Conservation (phyloP, 768 basidiomycete species). For the Holtermannia corniformis region DNA sequence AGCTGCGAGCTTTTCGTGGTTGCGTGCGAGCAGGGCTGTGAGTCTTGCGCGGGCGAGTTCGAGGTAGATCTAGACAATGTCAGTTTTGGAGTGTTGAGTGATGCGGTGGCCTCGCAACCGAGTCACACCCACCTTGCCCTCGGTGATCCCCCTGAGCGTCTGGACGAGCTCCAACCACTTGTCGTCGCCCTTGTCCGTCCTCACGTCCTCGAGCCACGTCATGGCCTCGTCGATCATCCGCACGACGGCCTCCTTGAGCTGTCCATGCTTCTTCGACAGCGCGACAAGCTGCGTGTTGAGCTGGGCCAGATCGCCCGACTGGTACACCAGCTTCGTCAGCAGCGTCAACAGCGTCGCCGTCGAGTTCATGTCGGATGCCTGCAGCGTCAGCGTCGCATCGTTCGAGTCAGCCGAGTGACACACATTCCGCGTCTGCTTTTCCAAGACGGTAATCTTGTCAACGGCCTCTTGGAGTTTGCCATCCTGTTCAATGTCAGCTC, state of each 20-base stretch:
- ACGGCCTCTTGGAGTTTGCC: constrained; percentile 75
- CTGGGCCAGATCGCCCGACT: constrained; percentile 58
- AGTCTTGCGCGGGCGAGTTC: constrained; percentile 94
- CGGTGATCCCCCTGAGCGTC: constrained; percentile 80
- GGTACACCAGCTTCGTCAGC: constrained; percentile 61
- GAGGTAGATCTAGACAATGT: constrained; percentile 72
- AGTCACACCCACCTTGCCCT: constrained; percentile 70
- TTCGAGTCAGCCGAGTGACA: constrained; percentile 16
- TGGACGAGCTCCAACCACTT: constrained; percentile 65
- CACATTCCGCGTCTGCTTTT: constrained; percentile 96
- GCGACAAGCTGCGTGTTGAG: constrained; percentile 53
- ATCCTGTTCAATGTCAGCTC: constrained; percentile 52
- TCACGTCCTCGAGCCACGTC: constrained; percentile 69
- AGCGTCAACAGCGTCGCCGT: constrained; percentile 76
- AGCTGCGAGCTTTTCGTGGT: constrained; percentile 65
- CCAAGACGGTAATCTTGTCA: constrained; percentile 76
- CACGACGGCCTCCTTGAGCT: constrained; percentile 80
- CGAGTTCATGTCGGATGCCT: constrained; percentile 90
- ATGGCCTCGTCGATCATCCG: constrained; percentile 83
- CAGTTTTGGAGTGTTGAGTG: no score
- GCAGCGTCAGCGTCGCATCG: constrained; percentile 1
- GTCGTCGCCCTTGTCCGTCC: constrained; percentile 48
- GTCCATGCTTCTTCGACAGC: constrained; percentile 93
- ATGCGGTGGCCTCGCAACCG: not conserved
- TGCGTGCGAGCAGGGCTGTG: constrained; percentile 71